phyloP scores from a whole-genome alignment of 495 filamentous ascomycete species.

The Penicillium robsamsonii region DNA sequence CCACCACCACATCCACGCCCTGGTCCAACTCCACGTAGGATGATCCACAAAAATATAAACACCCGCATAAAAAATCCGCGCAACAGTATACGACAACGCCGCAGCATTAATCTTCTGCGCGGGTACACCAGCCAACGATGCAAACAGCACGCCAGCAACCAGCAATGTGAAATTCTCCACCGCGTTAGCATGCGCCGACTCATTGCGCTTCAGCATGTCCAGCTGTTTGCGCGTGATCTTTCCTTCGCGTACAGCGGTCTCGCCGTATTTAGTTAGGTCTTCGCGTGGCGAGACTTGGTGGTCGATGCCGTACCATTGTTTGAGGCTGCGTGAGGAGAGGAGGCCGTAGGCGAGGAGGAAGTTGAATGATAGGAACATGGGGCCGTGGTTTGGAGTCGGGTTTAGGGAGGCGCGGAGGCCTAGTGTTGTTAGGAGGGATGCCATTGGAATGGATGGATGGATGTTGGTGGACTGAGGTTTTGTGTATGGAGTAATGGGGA shows the following conservation, averaged over 20 bases:
- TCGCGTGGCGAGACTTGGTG: slow-evolving; percentile 47
- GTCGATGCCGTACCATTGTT: slow-evolving; percentile 49
- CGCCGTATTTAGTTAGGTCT: slow-evolving; percentile 46
- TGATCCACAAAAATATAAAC: slow-evolving; percentile 27
- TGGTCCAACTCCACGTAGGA: slow-evolving; percentile 17
- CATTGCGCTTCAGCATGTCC: slow-evolving; percentile 44
- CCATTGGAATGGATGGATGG: slow-evolving; percentile 11
- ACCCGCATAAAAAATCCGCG: slow-evolving; percentile 21
- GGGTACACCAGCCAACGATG: slow-evolving; percentile 24
- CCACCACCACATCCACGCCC: slow-evolving; percentile 28
- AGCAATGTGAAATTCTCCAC: slow-evolving; percentile 40
- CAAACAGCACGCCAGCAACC: slow-evolving; percentile 22
- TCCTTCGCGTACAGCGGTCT: slow-evolving; percentile 43
- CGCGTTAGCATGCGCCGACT: slow-evolving; percentile 49
- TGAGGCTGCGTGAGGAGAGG: slow-evolving; percentile 46
- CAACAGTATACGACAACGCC: slow-evolving; percentile 26
- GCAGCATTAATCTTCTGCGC: slow-evolving; percentile 23
- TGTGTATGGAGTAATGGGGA: neutral
- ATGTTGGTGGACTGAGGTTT: neutral
- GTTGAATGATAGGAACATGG: slow-evolving; percentile 42
- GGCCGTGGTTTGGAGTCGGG: slow-evolving; percentile 34
- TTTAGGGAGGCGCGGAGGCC: slow-evolving; percentile 21
- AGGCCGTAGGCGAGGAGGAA: slow-evolving; percentile 50
- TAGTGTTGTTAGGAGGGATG: slow-evolving; percentile 19
- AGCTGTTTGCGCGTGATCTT: slow-evolving; percentile 47